A percentile compares a stretch with the other conserved stretches of the same genome.
phyloP scores from a whole-genome alignment of 2,329 filamentous ascomycete species.

The Chaetomiaceae sp. region DNA sequence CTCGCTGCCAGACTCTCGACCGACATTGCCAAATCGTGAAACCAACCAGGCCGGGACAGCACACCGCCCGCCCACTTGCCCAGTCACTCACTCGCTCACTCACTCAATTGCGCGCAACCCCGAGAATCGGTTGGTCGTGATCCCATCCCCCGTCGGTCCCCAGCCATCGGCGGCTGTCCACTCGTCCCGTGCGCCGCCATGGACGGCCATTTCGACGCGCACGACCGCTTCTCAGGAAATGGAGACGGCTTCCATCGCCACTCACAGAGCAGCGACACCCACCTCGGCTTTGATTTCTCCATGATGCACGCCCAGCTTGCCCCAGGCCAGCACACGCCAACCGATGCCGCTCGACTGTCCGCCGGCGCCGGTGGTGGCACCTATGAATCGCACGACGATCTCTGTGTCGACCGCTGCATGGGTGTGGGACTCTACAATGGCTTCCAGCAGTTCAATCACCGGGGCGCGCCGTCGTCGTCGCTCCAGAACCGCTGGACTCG shows the following conservation, averaged over 20 bases:
- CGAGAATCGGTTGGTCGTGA: too few species aligned
- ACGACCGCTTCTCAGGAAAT: constrained; percentile 1
- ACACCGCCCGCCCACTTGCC: constrained; percentile 1
- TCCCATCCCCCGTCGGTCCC: too few species aligned
- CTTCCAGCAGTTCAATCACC: constrained; percentile 27
- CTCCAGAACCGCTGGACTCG: constrained; percentile 21
- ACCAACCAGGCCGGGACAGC: not conserved
- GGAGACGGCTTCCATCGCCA: constrained; percentile 19
- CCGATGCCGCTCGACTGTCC: constrained; percentile 9
- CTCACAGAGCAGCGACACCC: constrained; percentile 17
- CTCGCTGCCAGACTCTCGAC: not conserved
- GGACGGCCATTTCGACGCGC: constrained; percentile 6
- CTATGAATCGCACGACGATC: constrained; percentile 28
- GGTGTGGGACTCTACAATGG: constrained; percentile 28
- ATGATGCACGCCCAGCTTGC: constrained; percentile 18
- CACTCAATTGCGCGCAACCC: too few species aligned
- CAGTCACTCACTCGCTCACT: too few species aligned
- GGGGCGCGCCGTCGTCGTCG: constrained; percentile 14
- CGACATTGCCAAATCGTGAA: not conserved
- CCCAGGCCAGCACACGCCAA: constrained; percentile 2
- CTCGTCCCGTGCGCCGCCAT: constrained; percentile 1
- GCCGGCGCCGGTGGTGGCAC: not conserved
- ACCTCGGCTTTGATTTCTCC: constrained; percentile 14
- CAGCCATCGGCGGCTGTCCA: not conserved
- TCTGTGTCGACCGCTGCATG: constrained; percentile 27